Evolutionary conservation across 208 protist genomes (phyloP).

Genomic region (Trypanosoma avium): DNA sequence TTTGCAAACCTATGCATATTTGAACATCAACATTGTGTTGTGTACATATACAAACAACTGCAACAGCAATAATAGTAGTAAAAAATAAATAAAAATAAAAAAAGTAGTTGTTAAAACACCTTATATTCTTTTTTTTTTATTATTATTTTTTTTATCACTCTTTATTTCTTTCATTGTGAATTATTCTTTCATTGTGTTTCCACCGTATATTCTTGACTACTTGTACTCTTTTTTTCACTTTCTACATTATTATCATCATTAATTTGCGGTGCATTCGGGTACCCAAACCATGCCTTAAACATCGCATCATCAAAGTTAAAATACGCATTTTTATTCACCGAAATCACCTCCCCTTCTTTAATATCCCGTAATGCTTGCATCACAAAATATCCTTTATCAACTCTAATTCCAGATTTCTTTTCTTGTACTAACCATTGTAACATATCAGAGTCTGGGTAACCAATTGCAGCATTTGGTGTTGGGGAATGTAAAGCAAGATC

Average conservation of each 20-base stretch:
- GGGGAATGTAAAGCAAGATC: slow-evolving; percentile 84
- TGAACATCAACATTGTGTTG: too few relatives aligned
- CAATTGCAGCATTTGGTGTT: slow-evolving; percentile 78
- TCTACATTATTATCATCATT: slow-evolving; percentile 20
- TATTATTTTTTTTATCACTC: neutral
- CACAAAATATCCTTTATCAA: slow-evolving; percentile 78
- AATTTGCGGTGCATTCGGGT: slow-evolving; percentile 66
- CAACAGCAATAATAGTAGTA: too few relatives aligned
- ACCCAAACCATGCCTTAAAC: slow-evolving; percentile 89
- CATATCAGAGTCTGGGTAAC: slow-evolving; percentile 86
- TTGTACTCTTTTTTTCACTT: neutral
- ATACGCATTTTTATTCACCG: slow-evolving; percentile 84
- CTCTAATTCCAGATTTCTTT: slow-evolving; percentile 49
- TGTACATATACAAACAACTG: too few relatives aligned
- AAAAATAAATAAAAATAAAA: too few relatives aligned
- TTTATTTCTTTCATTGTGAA: neutral
- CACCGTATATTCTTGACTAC: neutral
- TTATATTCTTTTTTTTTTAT: neutral
- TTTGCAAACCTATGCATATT: too few relatives aligned
- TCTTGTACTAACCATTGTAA: slow-evolving; percentile 78
- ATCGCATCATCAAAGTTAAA: slow-evolving; percentile 88
- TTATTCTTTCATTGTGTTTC: neutral
- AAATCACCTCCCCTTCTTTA: slow-evolving; percentile 65
- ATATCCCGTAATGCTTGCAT: slow-evolving; percentile 89
- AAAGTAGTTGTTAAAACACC: too few relatives aligned